Conservation (phyloP, 2,329 filamentous ascomycete genomes). For the Juglanconis sp. region DNA sequence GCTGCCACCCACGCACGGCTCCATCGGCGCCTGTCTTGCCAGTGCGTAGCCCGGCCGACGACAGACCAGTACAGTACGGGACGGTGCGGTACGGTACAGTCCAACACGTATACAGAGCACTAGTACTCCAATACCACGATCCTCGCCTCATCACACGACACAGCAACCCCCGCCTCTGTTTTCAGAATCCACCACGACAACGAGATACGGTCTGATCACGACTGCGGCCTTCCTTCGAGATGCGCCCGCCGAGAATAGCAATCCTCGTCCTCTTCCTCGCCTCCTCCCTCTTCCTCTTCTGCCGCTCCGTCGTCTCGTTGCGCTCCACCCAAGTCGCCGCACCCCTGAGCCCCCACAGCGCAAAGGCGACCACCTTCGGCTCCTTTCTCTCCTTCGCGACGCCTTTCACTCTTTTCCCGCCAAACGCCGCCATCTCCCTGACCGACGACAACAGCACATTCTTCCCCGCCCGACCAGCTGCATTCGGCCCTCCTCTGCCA, state of each 20-base stretch:
- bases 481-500: slow-evolving; percentile 81
- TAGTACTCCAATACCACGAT: neutral
- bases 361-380: slow-evolving; percentile 38
- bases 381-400: slow-evolving; percentile 68
- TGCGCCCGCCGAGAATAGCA: slow-evolving; percentile 53
- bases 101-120: no score
- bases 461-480: slow-evolving; percentile 88
- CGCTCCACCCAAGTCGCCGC: slow-evolving; percentile 24
- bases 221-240: slow-evolving; percentile 25
- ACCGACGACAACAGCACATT: slow-evolving; percentile 98
- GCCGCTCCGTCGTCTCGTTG: slow-evolving; percentile 47
- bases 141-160: neutral
- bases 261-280: slow-evolving; percentile 53
- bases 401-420: slow-evolving; percentile 86
- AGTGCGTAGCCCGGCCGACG: neutral
- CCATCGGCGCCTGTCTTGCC: slow-evolving; percentile 13
- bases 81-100: neutral
- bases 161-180: neutral
- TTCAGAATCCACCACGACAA: neutral
- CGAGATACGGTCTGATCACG: neutral
- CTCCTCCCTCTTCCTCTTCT: slow-evolving; percentile 53
- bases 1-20: neutral
- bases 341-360: slow-evolving; percentile 27
- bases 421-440: slow-evolving; percentile 91
- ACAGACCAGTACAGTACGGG: neutral